A percentile compares a stretch with the other conserved stretches of the same genome.
Conservation (phyloP, 371 early-diverging fungal genomes). For the Lichtheimia ramosa region DNA sequence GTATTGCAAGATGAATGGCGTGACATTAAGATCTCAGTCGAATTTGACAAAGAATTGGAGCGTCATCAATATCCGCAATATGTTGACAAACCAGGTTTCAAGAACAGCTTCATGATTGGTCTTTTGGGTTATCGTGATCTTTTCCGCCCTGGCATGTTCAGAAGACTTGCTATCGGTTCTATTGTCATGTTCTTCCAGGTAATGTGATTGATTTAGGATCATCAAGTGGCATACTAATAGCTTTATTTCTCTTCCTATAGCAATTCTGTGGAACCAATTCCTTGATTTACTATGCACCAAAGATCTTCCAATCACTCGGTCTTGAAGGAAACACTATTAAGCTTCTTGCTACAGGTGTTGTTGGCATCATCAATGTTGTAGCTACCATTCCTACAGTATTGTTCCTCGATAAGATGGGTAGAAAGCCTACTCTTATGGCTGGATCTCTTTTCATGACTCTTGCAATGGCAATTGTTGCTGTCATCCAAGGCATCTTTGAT, state of each 20-base stretch:
- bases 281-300: slow-evolving; percentile 70
- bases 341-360: slow-evolving; percentile 69
- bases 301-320: slow-evolving; percentile 68
- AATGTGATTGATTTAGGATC: too few species aligned
- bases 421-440: slow-evolving; percentile 46
- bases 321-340: slow-evolving; percentile 47
- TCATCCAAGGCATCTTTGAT: slow-evolving; percentile 29
- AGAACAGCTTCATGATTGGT: slow-evolving; percentile 36
- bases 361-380: slow-evolving; percentile 66
- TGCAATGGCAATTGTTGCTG: slow-evolving; percentile 36
- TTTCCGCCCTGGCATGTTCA: slow-evolving; percentile 56
- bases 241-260: slow-evolving; percentile 22
- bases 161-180: slow-evolving; percentile 63
- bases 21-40: slow-evolving; percentile 70
- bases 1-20: slow-evolving; percentile 69
- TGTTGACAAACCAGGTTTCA: slow-evolving; percentile 14
- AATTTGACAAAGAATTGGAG: slow-evolving; percentile 62
- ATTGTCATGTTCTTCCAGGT: slow-evolving; percentile 64
- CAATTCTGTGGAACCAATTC: slow-evolving; percentile 79
- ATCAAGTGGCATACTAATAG: too few species aligned
- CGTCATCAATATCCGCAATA: slow-evolving; percentile 31
- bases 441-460: slow-evolving; percentile 38
- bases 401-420: slow-evolving; percentile 67
- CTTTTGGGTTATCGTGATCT: slow-evolving; percentile 70
- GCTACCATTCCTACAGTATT: slow-evolving; percentile 59